Percentiles rank a stretch among this genome's conserved stretches.
phyloP scores from a whole-genome alignment of 805 yeast species.

The Yamadazyma akitaensis region DNA sequence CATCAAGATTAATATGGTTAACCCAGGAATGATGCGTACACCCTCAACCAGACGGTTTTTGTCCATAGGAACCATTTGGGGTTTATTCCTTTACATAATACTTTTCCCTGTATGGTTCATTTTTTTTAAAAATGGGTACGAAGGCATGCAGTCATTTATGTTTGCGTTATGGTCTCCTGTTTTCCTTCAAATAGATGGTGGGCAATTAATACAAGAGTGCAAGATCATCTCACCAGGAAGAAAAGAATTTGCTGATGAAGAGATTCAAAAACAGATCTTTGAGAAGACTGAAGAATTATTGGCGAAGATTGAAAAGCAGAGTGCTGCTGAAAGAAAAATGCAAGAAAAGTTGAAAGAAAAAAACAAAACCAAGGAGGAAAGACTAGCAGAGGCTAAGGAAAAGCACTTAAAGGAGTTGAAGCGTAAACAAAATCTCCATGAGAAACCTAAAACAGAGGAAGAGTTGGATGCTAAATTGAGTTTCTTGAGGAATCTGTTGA shows the following conservation, averaged over 20 bases:
- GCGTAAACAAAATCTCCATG: slow-evolving; percentile 23
- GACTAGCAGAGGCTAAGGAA: slow-evolving; percentile 17
- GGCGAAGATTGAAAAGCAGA: slow-evolving; percentile 59
- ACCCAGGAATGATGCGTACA: slow-evolving; percentile 91
- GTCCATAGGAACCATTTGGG: slow-evolving; percentile 69
- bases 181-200: slow-evolving; percentile 58
- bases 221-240: slow-evolving; percentile 51
- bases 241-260: slow-evolving; percentile 59
- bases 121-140: slow-evolving; percentile 66
- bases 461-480: slow-evolving; percentile 36
- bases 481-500: slow-evolving; percentile 12
- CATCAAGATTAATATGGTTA: slow-evolving; percentile 68
- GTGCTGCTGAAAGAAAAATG: slow-evolving; percentile 64
- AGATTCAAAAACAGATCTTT: slow-evolving; percentile 57
- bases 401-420: slow-evolving; percentile 14
- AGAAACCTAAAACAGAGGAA: slow-evolving; percentile 32
- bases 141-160: slow-evolving; percentile 78
- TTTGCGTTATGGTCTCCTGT: slow-evolving; percentile 73
- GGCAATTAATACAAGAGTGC: slow-evolving; percentile 74
- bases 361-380: slow-evolving; percentile 18
- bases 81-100: slow-evolving; percentile 57
- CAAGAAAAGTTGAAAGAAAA: slow-evolving; percentile 19
- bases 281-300: slow-evolving; percentile 60
- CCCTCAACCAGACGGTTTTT: slow-evolving; percentile 77
- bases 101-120: slow-evolving; percentile 83